Evolutionary conservation across 2,329 filamentous ascomycete species (phyloP), one percentile per base, ranked within the genome.

Genomic region (Xylariaceae sp.): DNA sequence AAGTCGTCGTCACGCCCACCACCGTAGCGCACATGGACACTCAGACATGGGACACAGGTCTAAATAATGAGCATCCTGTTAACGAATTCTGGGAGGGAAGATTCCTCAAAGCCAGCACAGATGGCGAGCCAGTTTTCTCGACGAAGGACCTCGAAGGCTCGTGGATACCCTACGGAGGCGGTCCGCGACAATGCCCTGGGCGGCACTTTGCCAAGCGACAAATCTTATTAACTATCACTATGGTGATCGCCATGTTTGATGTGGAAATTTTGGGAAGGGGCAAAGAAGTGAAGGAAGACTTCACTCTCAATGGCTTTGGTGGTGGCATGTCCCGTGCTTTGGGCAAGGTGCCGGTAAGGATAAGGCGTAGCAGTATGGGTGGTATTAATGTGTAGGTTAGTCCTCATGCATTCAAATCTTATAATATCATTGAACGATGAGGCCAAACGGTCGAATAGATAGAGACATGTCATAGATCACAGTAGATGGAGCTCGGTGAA

Each of bases 181-280:
- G 63, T 12, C 57, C 58, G 19, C 48, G 62, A 14, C 54, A 60
- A 43, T 65, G 58, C 51, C 62, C 62, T 10, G 62, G 63, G 1
- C 52, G 60, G 10, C 60, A 65, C 50, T 65, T 66, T 50, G 61
- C 64, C 2, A 65, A 65, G 35, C 59, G 63, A 17, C 62, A 64
- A 50, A 64, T 64, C 42, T 35, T 66, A 22, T 45, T 65, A 3
- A 62, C 60, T 2, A 52, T 38, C 6, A 35, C 51, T 10, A 44
- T 53, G 22, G 45, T 49, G 42, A 44, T 61, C 12, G 58, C 47
- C 41, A 35, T 63, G 1, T 61, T 62, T 43, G 61, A 64, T 35
- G 59, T 53, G 36, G 61, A 65, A 36, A 59, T 66, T 49, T 36
- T 54, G 1, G 54, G 46, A 5, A 55, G 54, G 11, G 57, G 57